Percentiles rank a stretch among this genome's conserved stretches.
Conservation (phyloP, 2,329 filamentous ascomycete species). For the Elsinoe batatas region DNA sequence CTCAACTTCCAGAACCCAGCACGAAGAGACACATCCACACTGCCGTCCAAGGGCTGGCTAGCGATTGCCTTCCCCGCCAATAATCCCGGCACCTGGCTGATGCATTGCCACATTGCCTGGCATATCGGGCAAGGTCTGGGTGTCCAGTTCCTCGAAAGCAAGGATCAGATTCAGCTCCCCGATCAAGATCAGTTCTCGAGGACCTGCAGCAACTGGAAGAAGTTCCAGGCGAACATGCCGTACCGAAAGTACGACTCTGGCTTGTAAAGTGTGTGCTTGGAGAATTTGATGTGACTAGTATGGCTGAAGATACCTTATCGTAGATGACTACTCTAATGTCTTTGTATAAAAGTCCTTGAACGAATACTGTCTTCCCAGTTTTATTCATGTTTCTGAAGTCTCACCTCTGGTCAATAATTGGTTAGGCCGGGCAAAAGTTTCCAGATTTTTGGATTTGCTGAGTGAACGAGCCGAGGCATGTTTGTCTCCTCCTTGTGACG, state of each 20-base stretch:
- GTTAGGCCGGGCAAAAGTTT: background rate
- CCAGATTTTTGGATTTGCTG: background rate
- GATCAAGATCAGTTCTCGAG: conserved; percentile 21
- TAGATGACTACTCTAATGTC: conserved; percentile 1
- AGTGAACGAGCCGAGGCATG: conserved; percentile 4
- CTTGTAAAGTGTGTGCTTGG: conserved; percentile 20
- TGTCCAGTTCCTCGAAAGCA: conserved; percentile 44
- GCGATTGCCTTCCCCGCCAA: conserved; percentile 42
- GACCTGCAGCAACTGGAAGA: conserved; percentile 27
- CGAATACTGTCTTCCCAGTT: background rate
- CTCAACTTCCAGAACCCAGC: conserved; percentile 36
- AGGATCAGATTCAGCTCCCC: conserved; percentile 25
- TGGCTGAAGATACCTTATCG: background rate
- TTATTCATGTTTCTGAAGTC: background rate
- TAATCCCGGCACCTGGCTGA: conserved; percentile 46
- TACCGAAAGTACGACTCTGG: conserved; percentile 34
- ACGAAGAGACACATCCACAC: conserved; percentile 40
- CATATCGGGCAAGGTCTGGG: conserved; percentile 51
- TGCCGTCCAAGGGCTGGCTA: conserved; percentile 38
- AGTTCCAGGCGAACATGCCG: conserved; percentile 24
- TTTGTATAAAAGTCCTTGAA: background rate
- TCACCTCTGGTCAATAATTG: background rate
- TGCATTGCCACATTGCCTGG: conserved; percentile 48
- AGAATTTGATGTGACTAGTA: background rate
- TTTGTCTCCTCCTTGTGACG: background rate